These are phyloP conservation scores for Pyrus betulifolia DNA, from an alignment of 306 rosid genomes.

Conservation along the genomic window DNA sequence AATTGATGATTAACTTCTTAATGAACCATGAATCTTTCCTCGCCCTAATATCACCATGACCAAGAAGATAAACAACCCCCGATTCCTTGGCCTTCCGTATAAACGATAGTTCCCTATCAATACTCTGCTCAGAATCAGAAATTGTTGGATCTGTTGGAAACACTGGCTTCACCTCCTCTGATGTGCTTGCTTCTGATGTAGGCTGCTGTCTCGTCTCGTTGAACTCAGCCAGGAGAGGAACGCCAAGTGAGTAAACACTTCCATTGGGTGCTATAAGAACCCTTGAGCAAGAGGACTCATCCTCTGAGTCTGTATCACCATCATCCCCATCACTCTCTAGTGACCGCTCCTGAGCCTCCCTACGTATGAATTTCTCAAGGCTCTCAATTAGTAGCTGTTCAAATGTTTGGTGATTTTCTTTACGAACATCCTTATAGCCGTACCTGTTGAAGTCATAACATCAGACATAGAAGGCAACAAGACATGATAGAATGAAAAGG, in stretches of 20 bases:
- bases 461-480: not conserved
- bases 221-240: slow-evolving; percentile 70
- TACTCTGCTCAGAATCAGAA: slow-evolving; percentile 71
- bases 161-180: slow-evolving; percentile 37
- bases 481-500: not conserved
- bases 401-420: slow-evolving; percentile 86
- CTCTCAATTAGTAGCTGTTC: slow-evolving; percentile 97
- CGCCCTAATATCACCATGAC: slow-evolving; percentile 93
- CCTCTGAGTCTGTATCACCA: slow-evolving; percentile 53
- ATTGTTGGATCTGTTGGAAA: slow-evolving; percentile 35
- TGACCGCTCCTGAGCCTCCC: slow-evolving; percentile 87
- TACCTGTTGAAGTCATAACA: slow-evolving; percentile 40
- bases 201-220: slow-evolving; percentile 32
- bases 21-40: slow-evolving; percentile 89
- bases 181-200: slow-evolving; percentile 48
- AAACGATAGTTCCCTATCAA: slow-evolving; percentile 83
- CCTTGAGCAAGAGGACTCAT: slow-evolving; percentile 43
- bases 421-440: slow-evolving; percentile 91
- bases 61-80: slow-evolving; percentile 91
- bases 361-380: slow-evolving; percentile 89
- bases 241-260: slow-evolving; percentile 78
- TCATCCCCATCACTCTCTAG: slow-evolving; percentile 89
- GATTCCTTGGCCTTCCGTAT: slow-evolving; percentile 90
- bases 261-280: slow-evolving; percentile 85
- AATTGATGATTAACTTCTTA: slow-evolving; percentile 77